Percentiles rank a stretch among this genome's conserved stretches.
Conservation (phyloP, 1,284 basidiomycete species). For the Leccinum fuscescens region DNA sequence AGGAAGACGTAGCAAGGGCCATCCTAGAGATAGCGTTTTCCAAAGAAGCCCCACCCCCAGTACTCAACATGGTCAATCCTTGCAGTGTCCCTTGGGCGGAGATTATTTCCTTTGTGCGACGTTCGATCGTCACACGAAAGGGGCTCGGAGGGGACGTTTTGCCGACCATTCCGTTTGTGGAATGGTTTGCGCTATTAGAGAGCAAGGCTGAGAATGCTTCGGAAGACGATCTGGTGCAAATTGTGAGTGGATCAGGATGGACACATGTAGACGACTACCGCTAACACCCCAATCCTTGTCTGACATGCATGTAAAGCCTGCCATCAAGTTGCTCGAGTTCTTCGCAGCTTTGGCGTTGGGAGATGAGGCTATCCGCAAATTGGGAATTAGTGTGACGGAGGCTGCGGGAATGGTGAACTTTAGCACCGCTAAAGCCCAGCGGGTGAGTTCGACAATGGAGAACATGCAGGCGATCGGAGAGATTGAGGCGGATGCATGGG, state of each 20-base stretch:
- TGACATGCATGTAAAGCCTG: not conserved
- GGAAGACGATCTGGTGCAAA: not conserved
- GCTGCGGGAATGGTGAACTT: not conserved
- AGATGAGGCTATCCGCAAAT: not conserved
- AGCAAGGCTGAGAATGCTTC: not conserved
- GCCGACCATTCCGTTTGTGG: not conserved
- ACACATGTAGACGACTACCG: not conserved
- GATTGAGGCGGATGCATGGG: not conserved
- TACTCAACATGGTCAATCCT: not conserved
- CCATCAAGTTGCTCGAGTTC: not conserved
- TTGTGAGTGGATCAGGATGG: not conserved
- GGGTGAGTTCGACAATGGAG: not conserved
- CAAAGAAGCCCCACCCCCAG: not conserved
- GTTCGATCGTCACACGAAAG: not conserved
- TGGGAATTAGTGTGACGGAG: not conserved
- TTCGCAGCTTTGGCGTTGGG: not conserved
- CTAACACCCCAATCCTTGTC: not conserved
- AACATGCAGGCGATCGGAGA: not conserved
- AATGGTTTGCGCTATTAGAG: not conserved
- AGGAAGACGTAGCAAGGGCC: not conserved
- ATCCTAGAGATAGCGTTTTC: not conserved
- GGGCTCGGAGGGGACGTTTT: not conserved
- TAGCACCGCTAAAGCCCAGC: not conserved
- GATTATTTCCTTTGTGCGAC: not conserved
- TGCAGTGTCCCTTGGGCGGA: not conserved